Evolutionary conservation across 2,329 filamentous ascomycete genomes (phyloP).

Genomic region (Stagonosporopsis cucurbitacearum): DNA sequence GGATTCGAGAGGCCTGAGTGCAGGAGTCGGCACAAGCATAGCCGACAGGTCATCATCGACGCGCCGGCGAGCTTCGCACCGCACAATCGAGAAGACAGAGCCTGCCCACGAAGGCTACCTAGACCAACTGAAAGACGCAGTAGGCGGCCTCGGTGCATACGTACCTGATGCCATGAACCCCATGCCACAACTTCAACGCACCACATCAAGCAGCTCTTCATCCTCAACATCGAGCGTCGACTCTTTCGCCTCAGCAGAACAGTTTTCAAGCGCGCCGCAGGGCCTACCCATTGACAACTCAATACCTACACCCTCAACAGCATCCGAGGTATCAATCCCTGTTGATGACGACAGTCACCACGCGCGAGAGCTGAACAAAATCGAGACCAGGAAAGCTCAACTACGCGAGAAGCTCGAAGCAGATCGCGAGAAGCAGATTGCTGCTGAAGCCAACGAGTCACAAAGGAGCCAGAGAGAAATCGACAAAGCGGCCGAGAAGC

Average conservation of each 20-base stretch:
- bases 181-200: conserved; percentile 27
- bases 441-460: conserved; percentile 24
- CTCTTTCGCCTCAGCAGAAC: conserved; percentile 54
- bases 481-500: conserved; percentile 67
- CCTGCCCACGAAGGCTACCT: conserved; percentile 22
- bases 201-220: conserved; percentile 36
- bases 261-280: conserved; percentile 48
- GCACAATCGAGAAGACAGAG: conserved; percentile 13
- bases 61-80: conserved; percentile 31
- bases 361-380: conserved; percentile 66
- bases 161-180: conserved; percentile 34
- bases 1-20: conserved; percentile 44
- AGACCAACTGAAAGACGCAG: conserved; percentile 19
- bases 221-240: conserved; percentile 35
- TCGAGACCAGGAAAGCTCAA: conserved; percentile 63
- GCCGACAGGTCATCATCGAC: conserved; percentile 37
- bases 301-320: conserved; percentile 35
- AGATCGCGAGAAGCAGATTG: conserved; percentile 60
- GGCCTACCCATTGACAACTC: conserved; percentile 33
- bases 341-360: conserved; percentile 25
- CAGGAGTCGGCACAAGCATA: conserved; percentile 48
- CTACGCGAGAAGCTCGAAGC: conserved; percentile 68
- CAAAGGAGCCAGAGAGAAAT: conserved; percentile 58
- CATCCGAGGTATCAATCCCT: conserved; percentile 34
- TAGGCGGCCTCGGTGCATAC: conserved; percentile 20